Evolutionary conservation across 768 basidiomycete species (phyloP), one percentile per base, ranked within the genome.

Genomic region (Leccinum subgranulosum): DNA sequence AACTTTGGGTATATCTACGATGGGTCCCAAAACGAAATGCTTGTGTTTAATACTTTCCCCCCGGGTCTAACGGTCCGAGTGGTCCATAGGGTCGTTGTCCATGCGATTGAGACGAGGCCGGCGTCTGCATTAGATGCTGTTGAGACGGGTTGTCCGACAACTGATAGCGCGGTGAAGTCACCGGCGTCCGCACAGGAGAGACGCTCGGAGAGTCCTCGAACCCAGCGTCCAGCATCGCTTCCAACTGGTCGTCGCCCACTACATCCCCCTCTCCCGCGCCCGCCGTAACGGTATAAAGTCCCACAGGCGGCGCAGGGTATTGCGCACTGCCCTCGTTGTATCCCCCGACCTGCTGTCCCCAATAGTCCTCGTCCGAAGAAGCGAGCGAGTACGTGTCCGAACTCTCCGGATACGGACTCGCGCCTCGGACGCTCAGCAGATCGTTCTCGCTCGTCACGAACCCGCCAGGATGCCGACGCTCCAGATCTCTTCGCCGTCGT

Each of bases 311-410:
- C 5, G 91, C 90, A 33, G 93, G 90, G 64, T 86, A 94, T 64
- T 86, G 81, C 28, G 75, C 61, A 69, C 83, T 83, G 68, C 90
- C 79, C 72, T 98, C 95, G 72, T 98, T 96, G 74, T 98, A 98
- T 49, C 84, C 92, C 11, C 96, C 95, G 54, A 99, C 94, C 71
- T 99, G 95, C 4, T 83, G 77, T 3, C 94, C 94, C 94, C 95
- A 99, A 33, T 93, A 87, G 67, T 98, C 96, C 45, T 96, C 94
- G 34, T 98, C 96, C 9, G 92, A 91, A 4, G 91, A 94, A 17
- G 84, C 77, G 55, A 94, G 74, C 10, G 94, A 95, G 48, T 84
- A 70, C 2, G 90, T 86, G 68, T 96, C 94, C 11, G 90, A 92
- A 49, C 86, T 83, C 62, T 90, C 89, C n/a, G 41, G 41, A 64